A percentile compares a stretch with the other conserved stretches of the same genome.
phyloP scores from a whole-genome alignment of 2,329 filamentous ascomycete genomes.

The Xylaria sp. region DNA sequence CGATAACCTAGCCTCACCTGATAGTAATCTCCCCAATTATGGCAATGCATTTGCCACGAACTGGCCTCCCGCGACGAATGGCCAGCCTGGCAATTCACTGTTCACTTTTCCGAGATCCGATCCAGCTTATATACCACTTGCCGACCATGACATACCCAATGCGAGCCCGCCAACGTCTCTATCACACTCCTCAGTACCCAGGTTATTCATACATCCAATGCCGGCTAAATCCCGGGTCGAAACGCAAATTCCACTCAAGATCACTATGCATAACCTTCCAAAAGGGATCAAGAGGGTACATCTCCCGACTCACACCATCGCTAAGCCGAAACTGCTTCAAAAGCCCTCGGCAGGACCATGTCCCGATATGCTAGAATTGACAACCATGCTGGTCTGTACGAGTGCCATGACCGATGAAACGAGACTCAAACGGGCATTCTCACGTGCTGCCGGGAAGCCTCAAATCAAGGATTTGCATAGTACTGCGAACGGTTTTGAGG shows the following conservation, averaged over 20 bases:
- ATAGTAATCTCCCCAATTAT: slow-evolving; percentile 54
- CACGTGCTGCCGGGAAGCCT: slow-evolving; percentile 61
- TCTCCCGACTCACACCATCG: slow-evolving; percentile 89
- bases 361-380: slow-evolving; percentile 81
- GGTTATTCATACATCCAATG: slow-evolving; percentile 72
- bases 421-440: slow-evolving; percentile 74
- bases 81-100: slow-evolving; percentile 6
- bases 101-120: slow-evolving; percentile 32
- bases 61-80: slow-evolving; percentile 21
- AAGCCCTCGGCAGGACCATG: slow-evolving; percentile 74
- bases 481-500: slow-evolving; percentile 59
- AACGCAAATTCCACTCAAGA: slow-evolving; percentile 90
- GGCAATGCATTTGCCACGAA: slow-evolving; percentile 42
- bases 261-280: slow-evolving; percentile 81
- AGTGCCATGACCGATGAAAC: slow-evolving; percentile 85
- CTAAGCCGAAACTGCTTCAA: slow-evolving; percentile 89
- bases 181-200: slow-evolving; percentile 46
- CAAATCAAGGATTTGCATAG: slow-evolving; percentile 45
- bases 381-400: slow-evolving; percentile 87
- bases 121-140: slow-evolving; percentile 33
- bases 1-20: slow-evolving; percentile 60
- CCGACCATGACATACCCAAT: slow-evolving; percentile 36
- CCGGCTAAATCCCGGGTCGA: slow-evolving; percentile 91
- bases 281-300: slow-evolving; percentile 82
- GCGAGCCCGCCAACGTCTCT: slow-evolving; percentile 34